Conservation (phyloP, 768 basidiomycete species). For the Leccinum subgranulosum region DNA sequence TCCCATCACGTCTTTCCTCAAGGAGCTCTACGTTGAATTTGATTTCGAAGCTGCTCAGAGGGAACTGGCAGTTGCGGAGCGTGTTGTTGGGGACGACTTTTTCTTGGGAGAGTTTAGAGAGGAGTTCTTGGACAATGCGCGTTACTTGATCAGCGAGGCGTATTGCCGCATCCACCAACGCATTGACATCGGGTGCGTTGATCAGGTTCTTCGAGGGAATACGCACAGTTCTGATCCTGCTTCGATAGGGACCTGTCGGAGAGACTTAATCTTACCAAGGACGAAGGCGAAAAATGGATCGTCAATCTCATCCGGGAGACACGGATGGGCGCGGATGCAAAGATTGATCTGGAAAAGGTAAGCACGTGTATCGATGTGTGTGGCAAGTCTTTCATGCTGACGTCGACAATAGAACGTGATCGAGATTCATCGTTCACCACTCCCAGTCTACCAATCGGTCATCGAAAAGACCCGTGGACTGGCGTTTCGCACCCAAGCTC, state of each 20-base stretch:
- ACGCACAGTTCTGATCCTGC: not conserved
- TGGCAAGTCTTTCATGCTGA: conserved; percentile 3
- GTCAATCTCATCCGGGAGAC: conserved; percentile 99
- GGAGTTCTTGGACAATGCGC: conserved; percentile 94
- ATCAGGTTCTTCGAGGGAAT: not conserved
- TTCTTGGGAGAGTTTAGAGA: conserved; percentile 89
- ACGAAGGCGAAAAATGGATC: conserved; percentile 99
- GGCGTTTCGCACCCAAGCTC: conserved; percentile 84
- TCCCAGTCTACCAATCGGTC: conserved; percentile 89
- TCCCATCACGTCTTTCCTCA: conserved; percentile 89
- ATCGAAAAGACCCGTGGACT: conserved; percentile 95
- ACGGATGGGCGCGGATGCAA: conserved; percentile 93
- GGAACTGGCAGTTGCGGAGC: conserved; percentile 73
- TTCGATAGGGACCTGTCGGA: conserved; percentile 78
- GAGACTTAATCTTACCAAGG: conserved; percentile 86
- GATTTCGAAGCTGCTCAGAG: conserved; percentile 94
- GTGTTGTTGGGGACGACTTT: conserved; percentile 87
- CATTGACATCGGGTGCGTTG: conserved; percentile 76
- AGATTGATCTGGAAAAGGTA: conserved; percentile 96
- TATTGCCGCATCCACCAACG: conserved; percentile 96
- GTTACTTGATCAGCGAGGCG: conserved; percentile 94
- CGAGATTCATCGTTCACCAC: conserved; percentile 86
- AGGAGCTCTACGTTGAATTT: conserved; percentile 92
- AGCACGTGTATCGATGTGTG: not conserved
- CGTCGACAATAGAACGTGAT: conserved; percentile 77